A percentile compares a stretch with the other conserved stretches of the same genome.
Evolutionary conservation across 805 yeast genomes (phyloP).

Genomic region (Suhomyces pyralidae): DNA sequence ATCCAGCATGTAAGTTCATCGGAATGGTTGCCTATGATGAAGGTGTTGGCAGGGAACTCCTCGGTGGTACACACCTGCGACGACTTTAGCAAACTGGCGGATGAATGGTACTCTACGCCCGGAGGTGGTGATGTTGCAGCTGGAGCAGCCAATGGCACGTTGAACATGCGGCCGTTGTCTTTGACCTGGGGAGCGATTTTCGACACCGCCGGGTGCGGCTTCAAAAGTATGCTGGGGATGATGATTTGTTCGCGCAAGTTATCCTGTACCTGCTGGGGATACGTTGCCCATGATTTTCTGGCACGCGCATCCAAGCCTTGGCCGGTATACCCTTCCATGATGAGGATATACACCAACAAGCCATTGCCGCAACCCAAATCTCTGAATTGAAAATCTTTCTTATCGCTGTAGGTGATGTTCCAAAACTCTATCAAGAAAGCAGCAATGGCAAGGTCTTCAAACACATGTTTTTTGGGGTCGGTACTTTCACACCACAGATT

Average conservation of each 20-base stretch:
- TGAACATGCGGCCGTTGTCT: slow-evolving; percentile 62
- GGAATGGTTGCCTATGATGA: slow-evolving; percentile 90
- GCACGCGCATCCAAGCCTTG: slow-evolving; percentile 86
- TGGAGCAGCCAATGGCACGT: slow-evolving; percentile 30
- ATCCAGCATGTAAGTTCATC: slow-evolving; percentile 96
- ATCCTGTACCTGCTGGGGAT: slow-evolving; percentile 60
- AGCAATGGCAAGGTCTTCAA: slow-evolving; percentile 94
- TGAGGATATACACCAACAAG: slow-evolving; percentile 67
- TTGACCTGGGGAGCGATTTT: slow-evolving; percentile 50
- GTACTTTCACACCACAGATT: slow-evolving; percentile 91
- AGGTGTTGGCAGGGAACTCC: slow-evolving; percentile 67
- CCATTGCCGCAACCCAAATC: slow-evolving; percentile 98
- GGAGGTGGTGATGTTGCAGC: not conserved
- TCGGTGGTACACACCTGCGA: slow-evolving; percentile 53
- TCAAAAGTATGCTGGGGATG: slow-evolving; percentile 69
- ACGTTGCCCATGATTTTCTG: slow-evolving; percentile 82
- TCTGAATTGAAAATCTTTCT: slow-evolving; percentile 60
- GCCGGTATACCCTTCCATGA: slow-evolving; percentile 78
- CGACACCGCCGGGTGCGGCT: slow-evolving; percentile 65
- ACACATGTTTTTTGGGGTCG: slow-evolving; percentile 93
- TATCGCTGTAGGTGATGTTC: slow-evolving; percentile 46
- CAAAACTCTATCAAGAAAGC: slow-evolving; percentile 89
- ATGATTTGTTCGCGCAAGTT: slow-evolving; percentile 72
- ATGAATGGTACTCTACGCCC: slow-evolving; percentile 41
- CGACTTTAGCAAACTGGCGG: slow-evolving; percentile 50